Evolutionary conservation across 768 basidiomycete genomes (phyloP).

Genomic region (Boletus huronensis): DNA sequence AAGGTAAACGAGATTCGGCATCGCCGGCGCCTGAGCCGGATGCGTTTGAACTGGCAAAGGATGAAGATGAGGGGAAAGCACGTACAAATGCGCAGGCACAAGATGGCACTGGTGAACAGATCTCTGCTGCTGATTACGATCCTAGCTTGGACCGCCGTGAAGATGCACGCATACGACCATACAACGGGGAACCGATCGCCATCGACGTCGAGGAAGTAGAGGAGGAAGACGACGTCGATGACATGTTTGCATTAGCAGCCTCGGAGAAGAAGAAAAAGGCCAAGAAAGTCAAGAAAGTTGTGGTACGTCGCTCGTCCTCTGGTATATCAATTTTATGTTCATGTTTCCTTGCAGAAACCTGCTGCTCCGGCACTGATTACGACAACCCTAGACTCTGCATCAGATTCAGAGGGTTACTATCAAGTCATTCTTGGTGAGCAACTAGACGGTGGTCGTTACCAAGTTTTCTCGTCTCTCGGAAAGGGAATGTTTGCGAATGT

Average conservation of each 20-base stretch:
- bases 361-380: slow-evolving; percentile 63
- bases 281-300: slow-evolving; percentile 57
- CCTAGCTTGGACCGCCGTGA: slow-evolving; percentile 78
- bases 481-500: slow-evolving; percentile 99
- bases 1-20: slow-evolving; percentile 50
- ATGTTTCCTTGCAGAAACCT: slow-evolving; percentile 37
- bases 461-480: slow-evolving; percentile 92
- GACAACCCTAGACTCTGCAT: slow-evolving; percentile 82
- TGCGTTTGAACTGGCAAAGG: slow-evolving; percentile 68
- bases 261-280: slow-evolving; percentile 48
- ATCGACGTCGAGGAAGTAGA: slow-evolving; percentile 49
- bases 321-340: not conserved
- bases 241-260: slow-evolving; percentile 82
- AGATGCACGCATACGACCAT: slow-evolving; percentile 71
- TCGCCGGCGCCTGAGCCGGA: slow-evolving; percentile 57
- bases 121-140: slow-evolving; percentile 93
- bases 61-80: slow-evolving; percentile 47
- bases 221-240: slow-evolving; percentile 86
- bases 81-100: slow-evolving; percentile 45
- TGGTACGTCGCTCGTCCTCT: slow-evolving; percentile 36
- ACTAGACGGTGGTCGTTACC: slow-evolving; percentile 87
- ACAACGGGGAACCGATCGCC: slow-evolving; percentile 35
- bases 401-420: slow-evolving; percentile 96
- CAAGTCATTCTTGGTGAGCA: slow-evolving; percentile 91
- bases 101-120: slow-evolving; percentile 56